phyloP scores from a whole-genome alignment of 371 early-diverging fungal genomes.

The Massospora cicadina region DNA sequence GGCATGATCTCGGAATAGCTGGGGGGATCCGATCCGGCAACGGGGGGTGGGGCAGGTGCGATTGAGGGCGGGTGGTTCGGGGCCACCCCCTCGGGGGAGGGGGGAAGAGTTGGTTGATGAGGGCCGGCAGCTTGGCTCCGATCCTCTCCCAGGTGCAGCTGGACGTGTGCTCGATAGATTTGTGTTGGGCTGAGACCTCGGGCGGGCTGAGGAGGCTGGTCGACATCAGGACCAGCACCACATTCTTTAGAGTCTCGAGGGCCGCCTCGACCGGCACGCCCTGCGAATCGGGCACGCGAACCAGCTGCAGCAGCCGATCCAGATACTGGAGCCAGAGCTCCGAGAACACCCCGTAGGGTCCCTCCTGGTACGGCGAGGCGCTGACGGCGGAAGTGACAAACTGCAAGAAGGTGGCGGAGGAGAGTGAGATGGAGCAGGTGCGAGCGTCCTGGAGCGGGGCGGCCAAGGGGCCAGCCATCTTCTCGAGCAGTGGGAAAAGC shows the following conservation, averaged over 20 bases:
- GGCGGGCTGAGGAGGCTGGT: neutral
- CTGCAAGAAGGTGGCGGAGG: neutral
- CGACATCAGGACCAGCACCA: constrained; percentile 1
- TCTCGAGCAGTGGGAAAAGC: neutral
- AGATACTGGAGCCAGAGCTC: neutral
- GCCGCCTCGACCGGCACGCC: neutral
- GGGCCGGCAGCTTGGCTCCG: neutral
- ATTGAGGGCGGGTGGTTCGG: too few relatives aligned
- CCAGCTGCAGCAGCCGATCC: neutral
- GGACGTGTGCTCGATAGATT: neutral
- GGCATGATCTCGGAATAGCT: too few relatives aligned
- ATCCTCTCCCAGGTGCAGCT: neutral
- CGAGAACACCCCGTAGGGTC: neutral
- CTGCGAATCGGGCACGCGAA: neutral
- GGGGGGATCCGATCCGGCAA: too few relatives aligned
- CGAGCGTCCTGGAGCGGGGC: neutral
- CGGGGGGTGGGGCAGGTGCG: too few relatives aligned
- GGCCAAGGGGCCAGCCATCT: neutral
- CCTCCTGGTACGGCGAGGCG: neutral
- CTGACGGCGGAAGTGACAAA: neutral
- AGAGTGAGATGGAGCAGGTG: neutral
- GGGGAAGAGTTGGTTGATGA: neutral
- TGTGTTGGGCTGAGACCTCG: neutral
- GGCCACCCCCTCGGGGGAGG: neutral
- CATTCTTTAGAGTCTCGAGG: constrained; percentile 6